phyloP scores from a whole-genome alignment of 148 eudicot species.

The Oxyria digyna region DNA sequence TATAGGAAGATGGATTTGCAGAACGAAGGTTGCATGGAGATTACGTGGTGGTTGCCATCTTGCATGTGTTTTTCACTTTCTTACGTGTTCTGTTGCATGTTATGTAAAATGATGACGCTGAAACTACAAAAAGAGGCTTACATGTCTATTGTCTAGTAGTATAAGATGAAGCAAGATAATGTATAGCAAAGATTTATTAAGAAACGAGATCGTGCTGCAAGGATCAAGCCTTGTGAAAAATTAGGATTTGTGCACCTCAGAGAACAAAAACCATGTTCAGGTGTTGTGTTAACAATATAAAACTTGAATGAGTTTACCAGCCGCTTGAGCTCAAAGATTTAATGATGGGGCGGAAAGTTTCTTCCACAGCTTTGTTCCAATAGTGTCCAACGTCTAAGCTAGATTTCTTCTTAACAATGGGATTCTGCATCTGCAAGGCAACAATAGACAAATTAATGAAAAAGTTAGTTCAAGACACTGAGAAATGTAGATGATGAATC shows the following conservation, averaged over 20 bases:
- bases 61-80: not conserved
- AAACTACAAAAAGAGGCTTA: too few relatives aligned
- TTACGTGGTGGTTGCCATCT: not conserved
- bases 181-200: not conserved
- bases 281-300: not conserved
- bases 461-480: not conserved
- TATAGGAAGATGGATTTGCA: not conserved
- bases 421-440: slow-evolving; percentile 1
- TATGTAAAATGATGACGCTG: too few relatives aligned
- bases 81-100: not conserved
- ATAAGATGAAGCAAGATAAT: too few relatives aligned
- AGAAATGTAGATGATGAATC: not conserved
- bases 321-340: slow-evolving; percentile 8
- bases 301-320: not conserved
- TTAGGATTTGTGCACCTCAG: not conserved
- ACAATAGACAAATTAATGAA: not conserved
- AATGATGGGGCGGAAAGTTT: slow-evolving; percentile 1
- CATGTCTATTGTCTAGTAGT: too few relatives aligned
- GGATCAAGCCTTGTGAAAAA: not conserved
- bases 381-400: slow-evolving; percentile 5
- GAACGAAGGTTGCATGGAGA: not conserved
- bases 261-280: not conserved
- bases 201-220: not conserved
- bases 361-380: slow-evolving; percentile 10
- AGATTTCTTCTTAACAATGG: slow-evolving; percentile 4